A percentile compares a stretch with the other conserved stretches of the same genome.
phyloP scores from a whole-genome alignment of 345 rosid species.

The Salix exigua region DNA sequence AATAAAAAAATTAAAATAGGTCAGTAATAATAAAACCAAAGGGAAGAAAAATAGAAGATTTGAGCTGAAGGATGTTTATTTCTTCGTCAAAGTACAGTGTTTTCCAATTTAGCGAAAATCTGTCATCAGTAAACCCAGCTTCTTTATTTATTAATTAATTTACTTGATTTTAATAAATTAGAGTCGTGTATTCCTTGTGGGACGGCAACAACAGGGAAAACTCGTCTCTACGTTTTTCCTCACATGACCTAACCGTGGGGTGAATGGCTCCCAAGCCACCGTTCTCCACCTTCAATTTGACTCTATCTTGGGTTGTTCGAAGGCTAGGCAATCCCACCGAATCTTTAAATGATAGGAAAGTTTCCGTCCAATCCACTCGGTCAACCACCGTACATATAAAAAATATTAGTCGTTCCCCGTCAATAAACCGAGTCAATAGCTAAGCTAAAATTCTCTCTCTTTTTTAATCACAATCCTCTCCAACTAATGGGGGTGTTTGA shows the following conservation, averaged over 20 bases:
- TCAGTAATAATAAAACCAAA: no score
- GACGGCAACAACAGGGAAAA: background rate
- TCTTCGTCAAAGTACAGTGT: no score
- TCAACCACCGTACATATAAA: background rate
- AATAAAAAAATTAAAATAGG: no score
- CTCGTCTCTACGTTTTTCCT: background rate
- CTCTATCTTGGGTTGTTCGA: background rate
- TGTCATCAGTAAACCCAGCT: background rate
- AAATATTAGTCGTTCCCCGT: background rate
- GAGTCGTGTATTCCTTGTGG: background rate
- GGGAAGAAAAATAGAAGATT: no score
- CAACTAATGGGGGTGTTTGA: background rate
- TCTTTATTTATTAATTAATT: background rate
- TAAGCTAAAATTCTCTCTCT: background rate
- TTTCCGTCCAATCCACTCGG: background rate
- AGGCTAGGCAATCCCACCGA: background rate
- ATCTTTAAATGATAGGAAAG: background rate
- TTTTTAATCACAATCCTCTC: background rate
- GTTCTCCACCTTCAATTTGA: slow-evolving; percentile 3
- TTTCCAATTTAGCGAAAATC: background rate
- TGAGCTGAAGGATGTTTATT: no score
- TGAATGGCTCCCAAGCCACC: background rate
- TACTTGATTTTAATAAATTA: background rate
- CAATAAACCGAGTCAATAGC: background rate
- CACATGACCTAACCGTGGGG: background rate